Percentiles rank a stretch among this genome's conserved stretches.
Evolutionary conservation across 2,329 filamentous ascomycete species (phyloP).

Genomic region (Aspergillus novofumigatus): DNA sequence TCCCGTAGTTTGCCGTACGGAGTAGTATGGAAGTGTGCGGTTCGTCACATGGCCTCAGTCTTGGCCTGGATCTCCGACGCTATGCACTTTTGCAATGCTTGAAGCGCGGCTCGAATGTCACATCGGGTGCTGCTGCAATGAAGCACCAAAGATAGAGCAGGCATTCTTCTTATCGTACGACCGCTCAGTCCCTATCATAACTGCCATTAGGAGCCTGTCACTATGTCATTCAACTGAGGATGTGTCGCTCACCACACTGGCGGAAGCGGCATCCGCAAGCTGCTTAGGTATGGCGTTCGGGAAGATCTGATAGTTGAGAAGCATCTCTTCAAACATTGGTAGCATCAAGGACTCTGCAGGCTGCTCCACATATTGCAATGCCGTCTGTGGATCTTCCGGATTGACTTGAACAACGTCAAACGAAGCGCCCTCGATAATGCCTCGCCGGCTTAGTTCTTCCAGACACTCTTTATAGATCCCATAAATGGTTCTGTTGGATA

Average conservation of each 20-base stretch:
- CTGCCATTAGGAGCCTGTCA: constrained; percentile 6
- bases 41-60: constrained; percentile 10
- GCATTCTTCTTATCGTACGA: constrained; percentile 39
- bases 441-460: constrained; percentile 41
- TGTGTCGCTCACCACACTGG: constrained; percentile 24
- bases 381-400: constrained; percentile 19
- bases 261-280: constrained; percentile 24
- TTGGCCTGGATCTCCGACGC: constrained; percentile 28
- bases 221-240: not conserved
- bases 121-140: constrained; percentile 34
- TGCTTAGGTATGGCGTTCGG: constrained; percentile 23
- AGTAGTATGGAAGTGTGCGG: not conserved
- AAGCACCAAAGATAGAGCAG: constrained; percentile 39
- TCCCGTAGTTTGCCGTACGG: constrained; percentile 1
- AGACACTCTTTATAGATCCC: constrained; percentile 47
- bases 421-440: constrained; percentile 28
- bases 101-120: constrained; percentile 34
- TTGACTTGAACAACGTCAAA: constrained; percentile 24
- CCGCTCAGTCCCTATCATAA: constrained; percentile 36
- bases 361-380: constrained; percentile 27
- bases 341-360: constrained; percentile 18
- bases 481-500: constrained; percentile 41
- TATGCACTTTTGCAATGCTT: constrained; percentile 34
- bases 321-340: constrained; percentile 26
- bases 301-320: constrained; percentile 27